phyloP scores from a whole-genome alignment of 2,329 filamentous ascomycete species.

The Sporothrix pallida region DNA sequence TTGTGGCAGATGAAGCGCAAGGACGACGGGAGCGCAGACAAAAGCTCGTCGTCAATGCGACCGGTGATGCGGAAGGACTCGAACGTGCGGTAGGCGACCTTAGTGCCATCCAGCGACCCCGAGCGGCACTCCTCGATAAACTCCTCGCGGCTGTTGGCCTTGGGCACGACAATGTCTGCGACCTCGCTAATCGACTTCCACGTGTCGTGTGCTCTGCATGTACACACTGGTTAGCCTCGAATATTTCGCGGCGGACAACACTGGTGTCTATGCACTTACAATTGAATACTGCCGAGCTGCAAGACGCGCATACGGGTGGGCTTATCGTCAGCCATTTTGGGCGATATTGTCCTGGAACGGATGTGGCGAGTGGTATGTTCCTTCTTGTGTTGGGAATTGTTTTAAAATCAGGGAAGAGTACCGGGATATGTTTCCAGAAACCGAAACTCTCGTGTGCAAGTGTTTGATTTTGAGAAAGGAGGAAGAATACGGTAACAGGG shows the following conservation, averaged over 20 bases:
- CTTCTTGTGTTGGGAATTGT: background rate
- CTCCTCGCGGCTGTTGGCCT: constrained; percentile 32
- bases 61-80: constrained; percentile 69
- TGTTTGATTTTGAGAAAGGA: background rate
- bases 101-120: constrained; percentile 36
- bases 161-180: constrained; percentile 64
- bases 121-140: constrained; percentile 37
- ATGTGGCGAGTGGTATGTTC: background rate
- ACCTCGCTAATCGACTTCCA: constrained; percentile 67
- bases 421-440: background rate
- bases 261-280: constrained; percentile 49
- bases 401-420: background rate
- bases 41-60: constrained; percentile 71
- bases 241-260: background rate
- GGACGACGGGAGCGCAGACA: constrained; percentile 60
- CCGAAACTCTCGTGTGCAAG: too few species aligned
- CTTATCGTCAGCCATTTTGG: constrained; percentile 38
- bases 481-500: background rate
- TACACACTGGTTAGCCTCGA: background rate
- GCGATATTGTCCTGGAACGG: too few species aligned
- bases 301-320: constrained; percentile 56
- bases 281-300: constrained; percentile 66
- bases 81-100: constrained; percentile 65
- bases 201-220: constrained; percentile 64
- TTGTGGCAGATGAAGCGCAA: constrained; percentile 67